Evolutionary conservation across 1,284 basidiomycete genomes (phyloP).

Genomic region (Takashimella koratensis): DNA sequence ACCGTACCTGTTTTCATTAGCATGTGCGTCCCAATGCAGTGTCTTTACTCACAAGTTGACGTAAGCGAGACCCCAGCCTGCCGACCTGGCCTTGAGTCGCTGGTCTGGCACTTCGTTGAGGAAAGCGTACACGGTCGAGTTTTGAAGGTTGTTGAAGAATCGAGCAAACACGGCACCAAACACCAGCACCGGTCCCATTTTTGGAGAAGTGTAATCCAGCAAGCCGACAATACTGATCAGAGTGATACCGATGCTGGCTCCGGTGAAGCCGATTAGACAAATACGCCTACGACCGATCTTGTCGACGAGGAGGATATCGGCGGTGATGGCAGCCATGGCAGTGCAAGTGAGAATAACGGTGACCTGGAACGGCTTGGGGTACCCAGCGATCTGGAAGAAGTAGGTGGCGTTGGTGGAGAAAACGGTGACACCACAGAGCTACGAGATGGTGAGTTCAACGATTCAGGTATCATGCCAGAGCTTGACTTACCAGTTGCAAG

Average conservation of each 20-base stretch:
- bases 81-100: slow-evolving; percentile 14
- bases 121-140: slow-evolving; percentile 22
- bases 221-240: slow-evolving; percentile 7
- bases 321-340: neutral
- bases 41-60: slow-evolving; percentile 15
- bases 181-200: neutral
- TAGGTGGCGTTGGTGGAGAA: slow-evolving; percentile 1
- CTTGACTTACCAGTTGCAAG: slow-evolving; percentile 6
- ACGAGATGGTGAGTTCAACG: no score
- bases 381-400: neutral
- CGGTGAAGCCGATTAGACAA: slow-evolving; percentile 7
- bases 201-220: slow-evolving; percentile 1
- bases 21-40: no score
- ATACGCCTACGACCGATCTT: slow-evolving; percentile 4
- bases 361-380: slow-evolving; percentile 2
- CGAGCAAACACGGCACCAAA: slow-evolving; percentile 18
- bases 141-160: slow-evolving; percentile 26
- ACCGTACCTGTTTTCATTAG: no score
- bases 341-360: neutral
- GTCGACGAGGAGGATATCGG: neutral
- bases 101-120: slow-evolving; percentile 24
- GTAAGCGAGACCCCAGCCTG: slow-evolving; percentile 24
- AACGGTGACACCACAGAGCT: neutral
- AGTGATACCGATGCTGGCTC: slow-evolving; percentile 1
- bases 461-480: no score